A percentile compares a stretch with the other conserved stretches of the same genome.
These are phyloP conservation scores for Venturia nashicola DNA, from an alignment of 2,329 filamentous ascomycete genomes.

Conservation along the genomic window DNA sequence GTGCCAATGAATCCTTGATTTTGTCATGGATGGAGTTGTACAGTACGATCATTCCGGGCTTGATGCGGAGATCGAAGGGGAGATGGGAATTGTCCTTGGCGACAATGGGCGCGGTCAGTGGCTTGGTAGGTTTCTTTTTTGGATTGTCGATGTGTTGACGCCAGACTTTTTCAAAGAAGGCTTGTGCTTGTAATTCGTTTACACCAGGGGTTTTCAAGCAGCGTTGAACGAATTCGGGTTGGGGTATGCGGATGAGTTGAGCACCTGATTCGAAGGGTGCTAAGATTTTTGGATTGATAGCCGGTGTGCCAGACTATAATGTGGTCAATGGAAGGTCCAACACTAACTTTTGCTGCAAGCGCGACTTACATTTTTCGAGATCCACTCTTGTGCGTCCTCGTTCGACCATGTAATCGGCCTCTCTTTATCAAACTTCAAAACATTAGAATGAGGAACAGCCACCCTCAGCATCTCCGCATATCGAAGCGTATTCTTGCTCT, in stretches of 20 bases:
- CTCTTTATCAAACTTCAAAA: not conserved
- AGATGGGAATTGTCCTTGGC: not conserved
- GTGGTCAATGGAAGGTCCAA: not conserved
- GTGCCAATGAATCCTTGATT: not conserved
- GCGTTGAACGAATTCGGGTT: not conserved
- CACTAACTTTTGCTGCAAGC: not conserved
- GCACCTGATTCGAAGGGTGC: not conserved
- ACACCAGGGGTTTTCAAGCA: not conserved
- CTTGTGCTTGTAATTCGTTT: not conserved
- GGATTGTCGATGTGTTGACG: not conserved
- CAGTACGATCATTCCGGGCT: conserved; percentile 1
- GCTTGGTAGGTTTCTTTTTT: not conserved
- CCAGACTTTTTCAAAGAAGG: conserved; percentile 5
- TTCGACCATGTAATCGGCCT: not conserved
- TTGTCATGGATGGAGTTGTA: not conserved
- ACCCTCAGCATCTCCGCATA: conserved; percentile 5
- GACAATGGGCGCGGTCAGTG: not conserved
- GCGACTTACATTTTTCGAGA: not conserved
- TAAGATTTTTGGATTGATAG: not conserved
- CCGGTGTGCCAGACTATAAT: not conserved
- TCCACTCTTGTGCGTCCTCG: not conserved
- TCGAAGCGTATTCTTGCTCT: conserved; percentile 1
- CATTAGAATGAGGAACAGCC: not conserved
- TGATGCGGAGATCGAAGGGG: not conserved
- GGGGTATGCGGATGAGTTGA: not conserved